Percentiles rank a stretch among this genome's conserved stretches.
phyloP scores from a whole-genome alignment of 345 rosid species.

The Citrus sinensis region DVS_A1.0 CM039166.1:24133501-24134000 shows the following conservation, averaged over 20 bases:
- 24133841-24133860: constrained; percentile 87
- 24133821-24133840: constrained; percentile 97
- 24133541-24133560: constrained; percentile 53
- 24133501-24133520: constrained; percentile 53
- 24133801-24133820: constrained; percentile 88
- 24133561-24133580: constrained; percentile 93
- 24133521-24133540: constrained; percentile 73
- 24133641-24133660: constrained; percentile 66
- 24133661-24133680: constrained; percentile 53
- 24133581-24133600: constrained; percentile 18
- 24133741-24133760: constrained; percentile 92
- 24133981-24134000: constrained; percentile 33
- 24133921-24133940: constrained; percentile 71
- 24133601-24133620: constrained; percentile 55
- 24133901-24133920: constrained; percentile 78
- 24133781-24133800: constrained; percentile 66
- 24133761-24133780: constrained; percentile 99
- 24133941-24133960: constrained; percentile 50
- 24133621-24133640: constrained; percentile 97
- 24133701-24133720: constrained; percentile 77
- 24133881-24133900: constrained; percentile 46
- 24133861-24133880: constrained; percentile 53
- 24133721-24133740: constrained; percentile 77
- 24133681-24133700: constrained; percentile 60
- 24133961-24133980: constrained; percentile 22